These are phyloP conservation scores for Cyclaneusma minus DNA, from an alignment of 2,329 filamentous ascomycete genomes.

Conservation along the genomic window DNA sequence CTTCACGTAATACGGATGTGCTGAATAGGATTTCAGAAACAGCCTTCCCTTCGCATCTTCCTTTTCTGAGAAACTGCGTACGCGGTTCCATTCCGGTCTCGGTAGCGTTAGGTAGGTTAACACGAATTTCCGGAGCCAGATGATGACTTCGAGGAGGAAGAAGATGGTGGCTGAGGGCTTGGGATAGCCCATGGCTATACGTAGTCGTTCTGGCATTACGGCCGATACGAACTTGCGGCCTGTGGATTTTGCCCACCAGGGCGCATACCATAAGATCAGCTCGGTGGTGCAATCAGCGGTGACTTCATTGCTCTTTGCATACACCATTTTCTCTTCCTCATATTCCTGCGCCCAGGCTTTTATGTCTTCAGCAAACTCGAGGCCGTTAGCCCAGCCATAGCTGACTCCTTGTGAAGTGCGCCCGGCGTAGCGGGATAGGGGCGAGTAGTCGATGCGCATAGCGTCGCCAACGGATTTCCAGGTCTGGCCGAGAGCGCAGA, in stretches of 20 bases:
- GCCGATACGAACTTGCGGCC: constrained; percentile 35
- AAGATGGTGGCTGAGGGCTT: constrained; percentile 24
- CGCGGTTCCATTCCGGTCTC: constrained; percentile 24
- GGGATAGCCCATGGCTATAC: constrained; percentile 42
- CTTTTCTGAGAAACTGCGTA: constrained; percentile 24
- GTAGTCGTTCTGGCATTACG: constrained; percentile 47
- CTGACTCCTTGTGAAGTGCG: constrained; percentile 8
- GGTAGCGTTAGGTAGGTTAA: constrained; percentile 46
- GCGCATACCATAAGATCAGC: constrained; percentile 40
- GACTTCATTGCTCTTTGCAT: constrained; percentile 29
- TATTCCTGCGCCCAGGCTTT: constrained; percentile 35
- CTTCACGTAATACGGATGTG: constrained; percentile 49
- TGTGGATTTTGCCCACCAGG: constrained; percentile 27
- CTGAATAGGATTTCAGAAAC: constrained; percentile 34
- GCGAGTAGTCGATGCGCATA: constrained; percentile 45
- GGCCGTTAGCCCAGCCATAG: constrained; percentile 29
- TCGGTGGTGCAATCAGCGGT: constrained; percentile 43
- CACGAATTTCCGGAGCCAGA: constrained; percentile 36
- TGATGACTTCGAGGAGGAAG: constrained; percentile 26
- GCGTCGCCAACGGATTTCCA: constrained; percentile 59
- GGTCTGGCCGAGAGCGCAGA: constrained; percentile 49
- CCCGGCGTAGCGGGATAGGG: constrained; percentile 17
- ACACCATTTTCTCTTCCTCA: constrained; percentile 42
- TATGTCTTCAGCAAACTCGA: constrained; percentile 35
- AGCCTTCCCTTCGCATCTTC: constrained; percentile 37